These are phyloP conservation scores for Exophiala dermatitidis DNA, from an alignment of 2,329 filamentous ascomycete genomes.

Conservation along the genomic window DNA sequence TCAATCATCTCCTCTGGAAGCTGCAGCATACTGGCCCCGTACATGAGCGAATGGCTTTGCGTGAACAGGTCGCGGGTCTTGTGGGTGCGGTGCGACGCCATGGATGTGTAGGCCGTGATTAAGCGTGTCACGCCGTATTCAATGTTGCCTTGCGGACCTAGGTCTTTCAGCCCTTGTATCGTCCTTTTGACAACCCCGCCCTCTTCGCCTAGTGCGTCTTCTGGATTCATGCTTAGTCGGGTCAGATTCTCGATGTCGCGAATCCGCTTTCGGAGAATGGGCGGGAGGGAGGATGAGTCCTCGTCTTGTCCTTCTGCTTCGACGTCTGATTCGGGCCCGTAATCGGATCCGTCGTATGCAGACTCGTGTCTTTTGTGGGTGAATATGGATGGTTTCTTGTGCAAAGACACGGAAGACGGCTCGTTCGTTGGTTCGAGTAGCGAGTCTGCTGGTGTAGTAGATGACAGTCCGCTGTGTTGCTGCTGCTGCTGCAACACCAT, in stretches of 20 bases:
- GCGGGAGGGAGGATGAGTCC: constrained; percentile 35
- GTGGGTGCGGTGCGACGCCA: constrained; percentile 53
- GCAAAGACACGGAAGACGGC: too few species aligned
- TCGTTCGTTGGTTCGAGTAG: too few species aligned
- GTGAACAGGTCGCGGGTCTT: constrained; percentile 55
- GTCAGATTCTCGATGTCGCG: constrained; percentile 50
- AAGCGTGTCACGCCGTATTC: constrained; percentile 52
- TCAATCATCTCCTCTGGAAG: constrained; percentile 50
- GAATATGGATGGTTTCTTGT: constrained; percentile 28
- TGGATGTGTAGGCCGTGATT: constrained; percentile 52
- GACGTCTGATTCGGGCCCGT: constrained; percentile 50
- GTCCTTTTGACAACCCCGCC: constrained; percentile 49
- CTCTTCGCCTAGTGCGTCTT: constrained; percentile 37
- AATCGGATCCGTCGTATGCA: constrained; percentile 52
- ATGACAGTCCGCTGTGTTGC: constrained; percentile 15
- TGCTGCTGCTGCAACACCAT: constrained; percentile 24
- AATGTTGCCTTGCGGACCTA: constrained; percentile 49
- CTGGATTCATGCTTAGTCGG: constrained; percentile 33
- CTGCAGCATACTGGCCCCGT: constrained; percentile 35
- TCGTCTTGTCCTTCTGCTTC: constrained; percentile 47
- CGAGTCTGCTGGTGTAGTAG: constrained; percentile 28
- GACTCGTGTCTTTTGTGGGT: constrained; percentile 38
- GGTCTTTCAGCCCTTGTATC: constrained; percentile 46
- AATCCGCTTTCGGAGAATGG: constrained; percentile 49
- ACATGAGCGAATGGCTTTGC: constrained; percentile 51